Evolutionary conservation across 2,329 filamentous ascomycete species (phyloP), one percentile per base, ranked within the genome.

Genomic region (Aspergillaceae sp.): DNA sequence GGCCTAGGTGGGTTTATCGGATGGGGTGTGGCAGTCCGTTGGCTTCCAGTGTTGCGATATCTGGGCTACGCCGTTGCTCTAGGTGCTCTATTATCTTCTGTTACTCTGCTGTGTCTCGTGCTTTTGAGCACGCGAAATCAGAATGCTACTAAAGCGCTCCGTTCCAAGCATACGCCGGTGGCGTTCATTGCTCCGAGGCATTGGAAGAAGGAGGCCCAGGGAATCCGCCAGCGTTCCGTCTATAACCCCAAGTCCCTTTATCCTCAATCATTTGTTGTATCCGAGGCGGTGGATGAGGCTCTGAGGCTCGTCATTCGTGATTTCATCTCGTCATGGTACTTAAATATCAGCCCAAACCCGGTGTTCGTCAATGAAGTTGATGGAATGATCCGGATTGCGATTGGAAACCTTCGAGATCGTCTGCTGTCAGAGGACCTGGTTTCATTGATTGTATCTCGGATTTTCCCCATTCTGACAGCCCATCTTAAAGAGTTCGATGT

Each of bases 401-500:
- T 97, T 50, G 73, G 75, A 42, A 81, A 78, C 56, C 71, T 97
- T 51, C 78, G 81, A 48, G 84, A 89, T 59, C 79, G 84, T 51
- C 69, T 96, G 37, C 72, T 83, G 49, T 77, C 80, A 34, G 77
- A 90, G 55, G 92, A 98, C 67, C 69, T 96, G 51, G 87, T 92
- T 42, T 90, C 92, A 57, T 74, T 91, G 40, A 74, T 87, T 40
- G 89, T 91, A 11, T 86, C 84, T 50, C 82, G 84, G 34, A 76
- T 97, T 41, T 83, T 96, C 35, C 94, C 94, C 8, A 82, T 97
- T 48, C 65, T 98, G 54, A 97, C 91, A 29, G 76, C 80, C 7
- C 92, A 98, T 66, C 80, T 98, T 57, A 86, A 80, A 54, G 87
- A 95, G 55, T 95, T 95, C 57, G 87, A 90, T 64, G 83, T 92